Evolutionary conservation across 495 filamentous ascomycete genomes (phyloP), one percentile per base, ranked within the genome.

Genomic region (Stereocaulon alpinum): DNA sequence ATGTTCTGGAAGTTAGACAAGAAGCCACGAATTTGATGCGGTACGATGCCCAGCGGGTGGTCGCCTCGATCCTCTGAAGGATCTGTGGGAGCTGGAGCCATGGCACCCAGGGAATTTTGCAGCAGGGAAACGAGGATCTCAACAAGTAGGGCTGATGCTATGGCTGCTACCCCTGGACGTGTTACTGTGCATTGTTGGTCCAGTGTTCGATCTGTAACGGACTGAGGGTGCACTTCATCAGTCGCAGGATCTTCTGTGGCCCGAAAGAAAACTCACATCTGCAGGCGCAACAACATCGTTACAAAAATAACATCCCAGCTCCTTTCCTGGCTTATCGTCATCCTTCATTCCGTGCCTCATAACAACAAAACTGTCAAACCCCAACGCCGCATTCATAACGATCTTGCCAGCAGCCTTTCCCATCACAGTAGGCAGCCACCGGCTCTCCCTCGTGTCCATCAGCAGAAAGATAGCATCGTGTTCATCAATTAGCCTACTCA

Each of bases 171-270:
- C 9, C 92, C 93, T 17, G 93, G 93, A 9, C 93, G 84, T 30
- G 93, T 97, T 34, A 98, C 93, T 0, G 93, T 98, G 72, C 93
- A 98, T 73, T 98, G 93, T 68, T 97, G 93, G 67, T 98, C 93
- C 4, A 98, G 83, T 1, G 93, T 97, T 67, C 88, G 86, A 66
- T 95, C 89, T 66, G 90, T 92, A 67, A 95, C 76, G 27, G 91
- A 96, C 88, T 94, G 62, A 57, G n/a, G 4, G 27, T 47, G 14
- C 52, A n/a, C 10, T 45, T 24, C 49, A 69, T 86, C 63, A 85
- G 81, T 14, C 63, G 55, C 43, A 32, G 27, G 17, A n/a, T 29
- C 42, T 40, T 10, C 15, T 24, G 12, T 11, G 45, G 14, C 43
- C 11, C 14, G 27, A 40, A 15, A 42, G 37, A 15, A 42, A 60